Conservation (phyloP, 192 early-diverging fungal species). For the Coemansia sp. region DNA sequence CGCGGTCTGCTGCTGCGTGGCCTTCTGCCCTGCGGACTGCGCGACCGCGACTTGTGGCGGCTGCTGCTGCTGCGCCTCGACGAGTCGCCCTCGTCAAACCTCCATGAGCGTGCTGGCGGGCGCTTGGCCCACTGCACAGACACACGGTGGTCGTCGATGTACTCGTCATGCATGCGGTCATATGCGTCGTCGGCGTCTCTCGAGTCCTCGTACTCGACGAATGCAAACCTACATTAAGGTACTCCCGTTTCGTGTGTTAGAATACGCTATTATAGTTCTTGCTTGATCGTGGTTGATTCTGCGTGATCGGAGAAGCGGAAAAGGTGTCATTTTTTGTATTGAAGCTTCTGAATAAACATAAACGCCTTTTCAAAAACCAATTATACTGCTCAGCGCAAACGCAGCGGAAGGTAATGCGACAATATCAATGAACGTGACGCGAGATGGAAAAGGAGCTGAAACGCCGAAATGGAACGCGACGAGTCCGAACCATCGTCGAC, state of each 20-base stretch:
- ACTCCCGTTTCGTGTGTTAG: neutral
- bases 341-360: too few species aligned
- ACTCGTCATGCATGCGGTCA: constrained; percentile 84
- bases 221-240: constrained; percentile 73
- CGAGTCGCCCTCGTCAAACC: constrained; percentile 65
- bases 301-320: too few species aligned
- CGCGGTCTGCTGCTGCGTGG: constrained; percentile 1
- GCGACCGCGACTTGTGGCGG: constrained; percentile 45
- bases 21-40: constrained; percentile 22
- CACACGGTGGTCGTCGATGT: constrained; percentile 76
- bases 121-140: constrained; percentile 92
- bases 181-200: constrained; percentile 93
- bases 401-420: too few species aligned
- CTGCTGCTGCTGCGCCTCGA: constrained; percentile 31
- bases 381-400: too few species aligned
- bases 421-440: too few species aligned
- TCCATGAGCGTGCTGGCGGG: constrained; percentile 75
- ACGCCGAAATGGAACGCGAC: too few species aligned
- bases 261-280: too few species aligned
- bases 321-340: too few species aligned
- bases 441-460: too few species aligned
- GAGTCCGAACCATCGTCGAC: too few species aligned
- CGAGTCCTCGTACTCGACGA: constrained; percentile 92
- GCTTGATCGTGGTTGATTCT: too few species aligned
- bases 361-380: too few species aligned